These are phyloP conservation scores for Penicillium sp. DNA, from an alignment of 2,329 filamentous ascomycete species.

Conservation along the genomic window DNA sequence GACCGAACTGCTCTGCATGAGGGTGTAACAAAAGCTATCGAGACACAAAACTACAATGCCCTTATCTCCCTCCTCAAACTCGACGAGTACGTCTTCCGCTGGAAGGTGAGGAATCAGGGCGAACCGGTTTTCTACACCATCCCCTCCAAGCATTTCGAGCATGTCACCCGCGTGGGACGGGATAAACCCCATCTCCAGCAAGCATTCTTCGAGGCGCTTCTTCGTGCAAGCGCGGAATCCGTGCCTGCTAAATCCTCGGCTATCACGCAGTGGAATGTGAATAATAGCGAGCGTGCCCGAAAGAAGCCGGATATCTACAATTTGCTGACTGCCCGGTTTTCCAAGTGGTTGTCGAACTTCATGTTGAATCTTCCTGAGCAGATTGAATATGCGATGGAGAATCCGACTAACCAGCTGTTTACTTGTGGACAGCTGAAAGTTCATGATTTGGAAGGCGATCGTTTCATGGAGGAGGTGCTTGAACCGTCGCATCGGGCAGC, in stretches of 20 bases:
- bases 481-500: constrained; percentile 11
- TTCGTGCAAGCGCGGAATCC: constrained; percentile 41
- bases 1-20: constrained; percentile 29
- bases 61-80: constrained; percentile 40
- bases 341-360: constrained; percentile 37
- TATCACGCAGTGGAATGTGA: constrained; percentile 39
- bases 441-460: constrained; percentile 16
- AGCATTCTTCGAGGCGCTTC: constrained; percentile 32
- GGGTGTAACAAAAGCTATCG: constrained; percentile 31
- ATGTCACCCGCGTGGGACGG: constrained; percentile 27
- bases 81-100: constrained; percentile 32
- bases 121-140: constrained; percentile 24
- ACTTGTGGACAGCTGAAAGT: constrained; percentile 24
- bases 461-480: constrained; percentile 30
- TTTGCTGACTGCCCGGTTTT: constrained; percentile 25
- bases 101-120: neutral
- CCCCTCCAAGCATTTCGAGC: constrained; percentile 36
- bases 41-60: constrained; percentile 30
- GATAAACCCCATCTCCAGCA: constrained; percentile 20
- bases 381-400: constrained; percentile 13
- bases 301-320: neutral
- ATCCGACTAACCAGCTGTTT: constrained; percentile 27
- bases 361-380: constrained; percentile 32
- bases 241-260: constrained; percentile 36
- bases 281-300: constrained; percentile 12